Percentiles rank a stretch among this genome's conserved stretches.
These are phyloP conservation scores for Clarireedia paspali DNA, from an alignment of 2,329 filamentous ascomycete genomes.

Conservation along the genomic window DNA sequence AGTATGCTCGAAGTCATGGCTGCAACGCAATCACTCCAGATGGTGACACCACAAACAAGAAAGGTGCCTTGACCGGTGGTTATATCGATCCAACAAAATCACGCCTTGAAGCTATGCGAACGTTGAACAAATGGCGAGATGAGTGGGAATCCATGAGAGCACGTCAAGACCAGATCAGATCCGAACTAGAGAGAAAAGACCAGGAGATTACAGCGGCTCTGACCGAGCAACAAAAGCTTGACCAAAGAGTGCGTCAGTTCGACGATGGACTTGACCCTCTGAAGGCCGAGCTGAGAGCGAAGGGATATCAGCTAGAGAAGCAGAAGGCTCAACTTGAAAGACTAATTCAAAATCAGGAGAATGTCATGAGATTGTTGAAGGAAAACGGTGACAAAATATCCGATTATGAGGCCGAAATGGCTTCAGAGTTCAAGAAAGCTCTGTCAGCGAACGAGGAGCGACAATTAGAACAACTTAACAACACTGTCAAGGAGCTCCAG, in stretches of 20 bases:
- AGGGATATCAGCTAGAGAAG: conserved; percentile 66
- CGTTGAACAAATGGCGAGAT: conserved; percentile 65
- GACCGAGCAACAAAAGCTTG: conserved; percentile 73
- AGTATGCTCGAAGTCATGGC: conserved; percentile 87
- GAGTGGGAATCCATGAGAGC: conserved; percentile 62
- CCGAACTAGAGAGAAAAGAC: conserved; percentile 68
- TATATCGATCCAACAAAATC: conserved; percentile 84
- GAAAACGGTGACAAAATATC: conserved; percentile 67
- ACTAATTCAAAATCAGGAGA: conserved; percentile 55
- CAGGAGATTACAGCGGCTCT: conserved; percentile 86
- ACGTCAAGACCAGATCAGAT: conserved; percentile 58
- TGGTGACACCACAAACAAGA: conserved; percentile 90
- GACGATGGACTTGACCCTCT: conserved; percentile 78
- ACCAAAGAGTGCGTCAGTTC: conserved; percentile 68
- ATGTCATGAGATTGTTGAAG: conserved; percentile 67
- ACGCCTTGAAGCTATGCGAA: conserved; percentile 74
- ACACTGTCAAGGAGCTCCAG: conserved; percentile 64
- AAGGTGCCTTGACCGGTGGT: conserved; percentile 90
- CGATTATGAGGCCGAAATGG: conserved; percentile 72
- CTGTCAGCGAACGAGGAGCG: conserved; percentile 75
- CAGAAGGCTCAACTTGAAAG: conserved; percentile 66
- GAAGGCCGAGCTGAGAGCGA: conserved; percentile 66
- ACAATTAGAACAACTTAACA: conserved; percentile 64
- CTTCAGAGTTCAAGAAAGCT: conserved; percentile 86
- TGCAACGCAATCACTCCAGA: conserved; percentile 92